Evolutionary conservation across 768 basidiomycete species (phyloP), one percentile per base, ranked within the genome.

Genomic region (Macrolepiota fuliginosa): DNA sequence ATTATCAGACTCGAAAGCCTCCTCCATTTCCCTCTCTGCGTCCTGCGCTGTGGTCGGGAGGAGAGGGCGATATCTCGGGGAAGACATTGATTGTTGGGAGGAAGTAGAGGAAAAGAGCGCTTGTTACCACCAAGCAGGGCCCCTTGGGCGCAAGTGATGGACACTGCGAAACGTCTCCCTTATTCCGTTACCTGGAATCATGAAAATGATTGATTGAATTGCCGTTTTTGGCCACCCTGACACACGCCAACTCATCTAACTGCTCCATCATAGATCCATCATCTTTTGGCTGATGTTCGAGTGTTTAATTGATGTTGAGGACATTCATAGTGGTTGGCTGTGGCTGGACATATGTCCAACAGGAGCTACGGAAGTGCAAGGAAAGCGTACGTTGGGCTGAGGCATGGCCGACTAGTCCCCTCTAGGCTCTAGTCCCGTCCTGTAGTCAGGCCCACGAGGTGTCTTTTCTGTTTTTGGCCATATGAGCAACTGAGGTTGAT

Each of bases 1-100:
- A 66, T 87, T 79, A 60, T 87, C 85, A 35, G 82, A 80, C 56
- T 82, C 89, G 65, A 94, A 94, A 1, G 92, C 88, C 32, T 87
- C 91, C 67, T 91, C 84, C 69, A 94, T 83, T 72, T 93, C 91
- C 64, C 82, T 78, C 51, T 78, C 79, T 47, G 77, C 73, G 70
- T 79, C 76, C 63, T 74, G 79, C 66, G 72, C 72, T 35, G 78
- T 77, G 74, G 76, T 69, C n/a, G 75, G 75, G 60, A 61, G 59
- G 42, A 61, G 24, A 35, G 59, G 59, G 12, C 32, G 42, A n/a
- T 61, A 61, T 32, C 59, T 61, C 45, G 51, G 32, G 7, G 59
- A 61, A 11, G 59, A 29, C 59, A 61, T 61, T 15, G 57, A 37
- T 49, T 50, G 25, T 11, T 46, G 52, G 51, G 37, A 39, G 35